These are phyloP conservation scores for Symbiotaphrina buchneri DNA, from an alignment of 495 filamentous ascomycete species.

Conservation along the genomic window DNA sequence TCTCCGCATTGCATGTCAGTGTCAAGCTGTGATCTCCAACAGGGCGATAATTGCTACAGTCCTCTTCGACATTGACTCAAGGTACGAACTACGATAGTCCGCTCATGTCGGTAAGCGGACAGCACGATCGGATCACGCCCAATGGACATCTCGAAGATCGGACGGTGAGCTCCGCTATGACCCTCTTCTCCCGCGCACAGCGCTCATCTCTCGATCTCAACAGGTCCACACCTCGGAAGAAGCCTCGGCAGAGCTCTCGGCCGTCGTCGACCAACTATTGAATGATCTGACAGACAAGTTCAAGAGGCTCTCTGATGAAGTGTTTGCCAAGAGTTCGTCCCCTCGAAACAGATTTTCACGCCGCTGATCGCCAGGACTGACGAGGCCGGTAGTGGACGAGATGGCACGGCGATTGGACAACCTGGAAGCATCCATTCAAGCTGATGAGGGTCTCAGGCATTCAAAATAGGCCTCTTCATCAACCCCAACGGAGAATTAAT, in stretches of 20 bases:
- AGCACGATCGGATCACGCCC: too few species aligned
- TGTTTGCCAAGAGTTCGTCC: slow-evolving; percentile 66
- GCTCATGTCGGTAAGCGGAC: too few species aligned
- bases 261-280: slow-evolving; percentile 65
- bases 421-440: slow-evolving; percentile 51
- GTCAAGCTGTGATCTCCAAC: too few species aligned
- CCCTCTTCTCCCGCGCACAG: too few species aligned
- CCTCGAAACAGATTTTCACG: neutral
- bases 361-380: slow-evolving; percentile 1
- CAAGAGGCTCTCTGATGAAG: slow-evolving; percentile 52
- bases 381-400: slow-evolving; percentile 52
- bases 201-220: too few species aligned
- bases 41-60: too few species aligned
- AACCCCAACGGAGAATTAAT: slow-evolving; percentile 7
- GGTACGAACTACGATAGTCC: too few species aligned
- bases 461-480: neutral
- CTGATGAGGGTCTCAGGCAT: slow-evolving; percentile 8
- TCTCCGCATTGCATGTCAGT: too few species aligned
- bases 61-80: too few species aligned
- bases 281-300: slow-evolving; percentile 72
- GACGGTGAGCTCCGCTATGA: too few species aligned
- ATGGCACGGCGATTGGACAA: slow-evolving; percentile 81
- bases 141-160: too few species aligned
- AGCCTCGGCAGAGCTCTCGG: slow-evolving; percentile 38
- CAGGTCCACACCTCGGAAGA: too few species aligned